Evolutionary conservation across 2,329 filamentous ascomycete species (phyloP), one percentile per base, ranked within the genome.

Genomic region (Xylariales sp.): DNA sequence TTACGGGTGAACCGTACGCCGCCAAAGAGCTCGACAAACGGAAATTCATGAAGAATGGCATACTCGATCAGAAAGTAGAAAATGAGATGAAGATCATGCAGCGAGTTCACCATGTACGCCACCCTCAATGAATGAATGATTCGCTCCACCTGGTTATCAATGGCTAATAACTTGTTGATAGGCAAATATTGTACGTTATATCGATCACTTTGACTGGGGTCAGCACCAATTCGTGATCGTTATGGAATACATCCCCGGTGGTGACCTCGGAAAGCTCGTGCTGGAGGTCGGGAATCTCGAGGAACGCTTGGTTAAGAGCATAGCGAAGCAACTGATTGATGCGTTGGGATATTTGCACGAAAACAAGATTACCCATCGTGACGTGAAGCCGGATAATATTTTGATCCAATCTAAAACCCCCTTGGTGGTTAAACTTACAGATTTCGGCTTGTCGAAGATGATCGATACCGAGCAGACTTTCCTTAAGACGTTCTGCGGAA

Each of bases 41-140:
- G 37, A 81, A 83, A 14, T 95, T 96, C 56, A 87, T 95, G 69
- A 95, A 95, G 65, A 93, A 95, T 51, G 90, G 89, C 3, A 72
- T 90, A 15, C 63, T 95, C 16, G 89, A 95, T 53, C 83, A 89
- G 48, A 95, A 94, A 60, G 85, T 97, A 12, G 88, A 96, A 56
- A 96, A 94, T 52, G 93, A 98, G 65, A 91, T 98, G 83, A 85
- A 81, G 48, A 97, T 98, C 51, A 97, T 98, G 88, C 81, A 84
- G 53, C 76, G 73, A 38, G 76, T 97, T 36, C 71, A 82, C 38
- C 93, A 98, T 67, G 85, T 89, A 67, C 73, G 84, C 62, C n/a
- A n/a, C n/a, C n/a, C n/a, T n/a, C n/a, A n/a, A n/a, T n/a, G n/a
- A n/a, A n/a, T n/a, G n/a, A n/a, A n/a, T n/a, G n/a, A n/a, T n/a